Base-by-base conservation (phyloP, 2,329 filamentous ascomycete genomes). In the Ampelomyces quisqualis region DNA sequence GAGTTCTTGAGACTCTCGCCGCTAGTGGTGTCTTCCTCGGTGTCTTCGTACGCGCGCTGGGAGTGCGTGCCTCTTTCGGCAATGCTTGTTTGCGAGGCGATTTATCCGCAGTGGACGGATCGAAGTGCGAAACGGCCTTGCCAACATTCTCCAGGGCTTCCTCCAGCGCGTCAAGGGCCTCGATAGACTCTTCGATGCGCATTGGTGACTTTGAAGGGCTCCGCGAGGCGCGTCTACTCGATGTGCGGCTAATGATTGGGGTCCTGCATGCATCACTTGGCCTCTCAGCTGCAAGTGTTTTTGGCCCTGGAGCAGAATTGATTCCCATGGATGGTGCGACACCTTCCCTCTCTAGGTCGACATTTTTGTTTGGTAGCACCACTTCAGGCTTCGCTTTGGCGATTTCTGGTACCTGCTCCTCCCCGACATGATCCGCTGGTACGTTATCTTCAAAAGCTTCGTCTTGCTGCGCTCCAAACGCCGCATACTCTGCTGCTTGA, bases 121-220 rank as follows among this genome's bases (percentile, higher is more conserved):
- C 57, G 11, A 68, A 57, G 4, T 47, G 47, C 4, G 68, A 66
- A 17, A 75, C 58, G 2, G 60, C 61, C 34, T 69, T 60, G 47
- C 69, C 58, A 49, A 77, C 62, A 27, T 73, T 68, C 38, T 78
- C 75, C 2, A 78, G 66, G 6, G 72, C 75, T 39, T 79, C 75
- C 41, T 78, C 74, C 6, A 77, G 65, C 2, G 69, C 71, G 49
- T 79, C 76, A 23, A 77, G 65, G 4, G 74, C 76, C 38, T 73
- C 70, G 20, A 78, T 72, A 2, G 74, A 73, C 43, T 75, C 70
- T 47, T 76, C 71, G 19, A 68, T 55, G 6, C 61, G 62, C 53
- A 68, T 65, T 7, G 65, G 61, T 15, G 57, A 57, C 38, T 52
- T 63, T 9, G 58, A 53, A 1, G 55, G 53, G 28, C 51, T 62